Base-by-base conservation (phyloP, 495 filamentous ascomycete genomes). In the Podospora tetraspora region DNA sequence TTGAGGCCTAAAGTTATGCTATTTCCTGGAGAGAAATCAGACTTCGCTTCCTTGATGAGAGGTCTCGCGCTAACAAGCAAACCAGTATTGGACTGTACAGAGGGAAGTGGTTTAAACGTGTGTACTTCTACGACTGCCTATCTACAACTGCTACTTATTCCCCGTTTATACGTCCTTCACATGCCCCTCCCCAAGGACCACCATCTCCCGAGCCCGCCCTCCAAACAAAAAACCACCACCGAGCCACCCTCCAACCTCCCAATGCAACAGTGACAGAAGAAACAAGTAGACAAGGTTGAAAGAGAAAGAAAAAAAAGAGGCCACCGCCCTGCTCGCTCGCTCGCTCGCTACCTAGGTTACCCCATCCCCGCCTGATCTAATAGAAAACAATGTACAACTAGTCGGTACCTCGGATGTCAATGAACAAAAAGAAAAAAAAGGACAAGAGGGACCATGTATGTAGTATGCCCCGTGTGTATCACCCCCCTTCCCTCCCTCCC, bases 361-460 rank as follows among this genome's bases (percentile, higher is more conserved):
- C 43, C 43, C 19, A 6, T n/a, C 37, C 6, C 16, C 43, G 27
- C 43, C 19, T 52, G 19, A 52, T 52, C 43, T 52, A 52, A 8
- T 52, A 52, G 43, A 19, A 52, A 52, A 52, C 43, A 52, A 52
- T 52, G 43, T 52, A 52, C 43, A 52, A 52, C 16, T 52, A 52
- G 6, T 52, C 6, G 43, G 43, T 52, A 52, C 43, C 43, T n/a
- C 43, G 19, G 32, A 6, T 52, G 43, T 52, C 22, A 58, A 29
- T 22, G 27, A 57, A 63, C 52, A 29, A 65, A 58, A 67, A 68
- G 23, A 12, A 66, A 29, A 58, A 63, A 29, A 12, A 66, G 24
- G 43, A 59, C 22, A 27, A 57, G 34, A 21, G 32, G 32, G 32
- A 13, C 32, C 12, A 30, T 66, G 62, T 59, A 27, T 59, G 30